Percentiles rank a stretch among this genome's conserved stretches.
phyloP scores from a whole-genome alignment of 192 early-diverging fungal species.

The Spinellus fusiger region DNA sequence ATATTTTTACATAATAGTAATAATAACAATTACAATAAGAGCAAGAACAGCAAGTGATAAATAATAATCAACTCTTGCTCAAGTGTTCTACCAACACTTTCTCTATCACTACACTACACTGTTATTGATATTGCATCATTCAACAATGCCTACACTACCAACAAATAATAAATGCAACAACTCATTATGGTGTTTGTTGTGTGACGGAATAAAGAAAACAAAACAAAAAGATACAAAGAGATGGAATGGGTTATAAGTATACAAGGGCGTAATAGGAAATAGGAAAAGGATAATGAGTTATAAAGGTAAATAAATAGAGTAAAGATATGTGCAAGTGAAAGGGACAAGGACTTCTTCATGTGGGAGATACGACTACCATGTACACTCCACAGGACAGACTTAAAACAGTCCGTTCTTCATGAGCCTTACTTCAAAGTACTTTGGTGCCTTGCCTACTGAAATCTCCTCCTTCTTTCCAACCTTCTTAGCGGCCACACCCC shows the following conservation, averaged over 20 bases:
- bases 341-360: neutral
- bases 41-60: too few relatives aligned
- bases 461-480: slow-evolving; percentile 29
- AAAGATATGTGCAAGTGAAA: neutral
- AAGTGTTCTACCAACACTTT: too few relatives aligned
- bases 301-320: neutral
- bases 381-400: too few relatives aligned
- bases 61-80: too few relatives aligned
- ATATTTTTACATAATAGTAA: too few relatives aligned
- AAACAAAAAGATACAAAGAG: neutral
- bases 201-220: neutral
- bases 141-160: too few relatives aligned
- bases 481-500: slow-evolving; percentile 22
- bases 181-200: too few relatives aligned
- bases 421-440: slow-evolving; percentile 19
- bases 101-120: too few relatives aligned
- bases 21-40: too few relatives aligned
- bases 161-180: too few relatives aligned
- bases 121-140: too few relatives aligned
- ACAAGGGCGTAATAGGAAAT: neutral
- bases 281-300: neutral
- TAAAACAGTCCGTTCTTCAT: slow-evolving; percentile 25
- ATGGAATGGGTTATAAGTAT: neutral
- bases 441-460: slow-evolving; percentile 12
- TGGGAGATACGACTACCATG: too few relatives aligned